Percentiles rank a stretch among this genome's conserved stretches.
Conservation (phyloP, 495 filamentous ascomycete species). For the Bacidia gigantensis region DNA sequence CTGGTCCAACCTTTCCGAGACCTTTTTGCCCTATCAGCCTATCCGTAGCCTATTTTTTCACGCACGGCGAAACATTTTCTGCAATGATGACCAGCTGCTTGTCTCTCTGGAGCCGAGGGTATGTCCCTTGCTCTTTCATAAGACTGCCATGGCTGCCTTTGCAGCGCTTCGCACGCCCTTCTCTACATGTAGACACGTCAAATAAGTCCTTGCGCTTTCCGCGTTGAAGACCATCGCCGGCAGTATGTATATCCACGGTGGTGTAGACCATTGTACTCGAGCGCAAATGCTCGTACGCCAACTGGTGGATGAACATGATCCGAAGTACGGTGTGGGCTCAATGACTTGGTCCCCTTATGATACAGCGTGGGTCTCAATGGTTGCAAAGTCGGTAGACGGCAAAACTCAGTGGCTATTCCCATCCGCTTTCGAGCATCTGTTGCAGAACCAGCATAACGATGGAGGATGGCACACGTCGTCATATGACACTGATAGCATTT, state of each 20-base stretch:
- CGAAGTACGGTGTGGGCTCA: slow-evolving; percentile 19
- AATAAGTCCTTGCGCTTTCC: neutral
- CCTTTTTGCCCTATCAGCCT: neutral
- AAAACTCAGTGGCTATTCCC: slow-evolving; percentile 24
- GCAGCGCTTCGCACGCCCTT: neutral
- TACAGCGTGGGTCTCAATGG: slow-evolving; percentile 35
- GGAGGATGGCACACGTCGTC: slow-evolving; percentile 23
- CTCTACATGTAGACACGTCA: neutral
- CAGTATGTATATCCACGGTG: slow-evolving; percentile 9
- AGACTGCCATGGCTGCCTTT: neutral
- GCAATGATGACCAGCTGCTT: neutral
- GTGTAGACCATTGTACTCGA: slow-evolving; percentile 1
- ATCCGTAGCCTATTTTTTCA: neutral
- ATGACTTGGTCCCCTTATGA: slow-evolving; percentile 29
- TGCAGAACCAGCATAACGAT: slow-evolving; percentile 16
- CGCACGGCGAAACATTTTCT: neutral
- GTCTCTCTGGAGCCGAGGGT: neutral
- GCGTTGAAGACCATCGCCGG: neutral
- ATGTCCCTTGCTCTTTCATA: neutral
- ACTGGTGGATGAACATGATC: slow-evolving; percentile 11
- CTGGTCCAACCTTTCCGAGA: neutral
- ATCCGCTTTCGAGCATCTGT: slow-evolving; percentile 21
- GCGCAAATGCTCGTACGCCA: slow-evolving; percentile 10
- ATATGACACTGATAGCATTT: slow-evolving; percentile 22
- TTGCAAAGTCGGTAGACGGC: slow-evolving; percentile 18